Conservation (phyloP, 306 rosid species). For the Luffa aegyptiaca region DNA sequence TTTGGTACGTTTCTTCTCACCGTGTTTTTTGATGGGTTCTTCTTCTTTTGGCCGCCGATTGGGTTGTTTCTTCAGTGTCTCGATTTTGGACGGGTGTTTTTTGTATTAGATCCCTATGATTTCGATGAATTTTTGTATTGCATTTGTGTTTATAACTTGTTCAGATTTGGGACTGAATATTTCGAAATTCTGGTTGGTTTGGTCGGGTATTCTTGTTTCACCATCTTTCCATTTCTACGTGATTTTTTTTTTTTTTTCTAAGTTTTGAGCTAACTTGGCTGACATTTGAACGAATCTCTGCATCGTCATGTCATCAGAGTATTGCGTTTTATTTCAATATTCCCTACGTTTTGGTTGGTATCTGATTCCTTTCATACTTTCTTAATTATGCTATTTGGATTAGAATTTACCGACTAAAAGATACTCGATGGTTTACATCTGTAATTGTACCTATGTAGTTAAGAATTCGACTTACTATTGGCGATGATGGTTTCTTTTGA, state of each 20-base stretch:
- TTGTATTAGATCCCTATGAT: neutral
- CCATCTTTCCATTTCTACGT: neutral
- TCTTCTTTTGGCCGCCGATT: neutral
- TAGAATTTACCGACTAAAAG: neutral
- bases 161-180: neutral
- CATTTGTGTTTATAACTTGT: neutral
- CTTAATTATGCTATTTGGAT: neutral
- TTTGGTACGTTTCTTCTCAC: neutral
- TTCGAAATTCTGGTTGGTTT: neutral
- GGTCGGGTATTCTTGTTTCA: neutral
- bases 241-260: neutral
- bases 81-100: neutral
- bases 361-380: neutral
- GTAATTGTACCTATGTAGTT: neutral
- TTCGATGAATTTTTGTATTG: neutral
- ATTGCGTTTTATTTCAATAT: neutral
- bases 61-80: neutral
- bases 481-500: neutral
- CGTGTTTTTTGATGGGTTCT: neutral
- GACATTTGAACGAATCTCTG: neutral
- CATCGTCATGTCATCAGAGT: neutral
- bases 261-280: neutral
- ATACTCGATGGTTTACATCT: neutral
- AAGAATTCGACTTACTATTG: neutral
- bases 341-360: neutral